Conservation (phyloP, 148 eudicot species). For the Dianthus caryophyllus region DNA sequence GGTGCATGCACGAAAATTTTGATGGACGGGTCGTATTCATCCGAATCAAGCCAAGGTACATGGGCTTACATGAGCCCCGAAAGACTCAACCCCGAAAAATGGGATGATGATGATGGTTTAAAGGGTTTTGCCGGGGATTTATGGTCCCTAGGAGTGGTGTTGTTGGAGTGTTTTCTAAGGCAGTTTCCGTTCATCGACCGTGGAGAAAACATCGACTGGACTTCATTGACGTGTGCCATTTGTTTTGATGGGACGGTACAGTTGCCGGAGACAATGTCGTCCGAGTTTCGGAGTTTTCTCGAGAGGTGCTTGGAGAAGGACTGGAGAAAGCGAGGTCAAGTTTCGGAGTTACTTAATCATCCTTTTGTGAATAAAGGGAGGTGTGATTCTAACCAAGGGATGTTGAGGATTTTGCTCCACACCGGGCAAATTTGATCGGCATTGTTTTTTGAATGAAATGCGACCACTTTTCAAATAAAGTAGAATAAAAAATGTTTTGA, state of each 20-base stretch:
- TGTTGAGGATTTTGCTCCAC: not conserved
- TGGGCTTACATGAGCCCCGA: not conserved
- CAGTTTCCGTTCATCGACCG: not conserved
- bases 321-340: constrained; percentile 5
- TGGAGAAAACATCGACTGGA: not conserved
- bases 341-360: constrained; percentile 13
- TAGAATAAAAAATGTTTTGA: too few species aligned
- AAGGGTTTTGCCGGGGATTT: not conserved
- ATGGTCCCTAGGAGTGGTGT: not conserved
- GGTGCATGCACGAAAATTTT: not conserved
- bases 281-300: not conserved
- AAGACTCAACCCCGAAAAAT: not conserved
- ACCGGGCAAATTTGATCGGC: not conserved
- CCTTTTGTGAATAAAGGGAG: not conserved
- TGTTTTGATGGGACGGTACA: not conserved
- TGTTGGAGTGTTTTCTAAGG: not conserved
- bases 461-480: too few species aligned
- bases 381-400: not conserved
- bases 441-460: not conserved
- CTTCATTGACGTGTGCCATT: not conserved
- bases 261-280: not conserved
- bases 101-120: not conserved
- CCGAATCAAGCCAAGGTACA: not conserved
- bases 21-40: not conserved
- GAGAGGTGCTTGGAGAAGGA: not conserved